Evolutionary conservation across 2,329 filamentous ascomycete species (phyloP), one percentile per base, ranked within the genome.

Genomic region (Hortaea sp.): DNA sequence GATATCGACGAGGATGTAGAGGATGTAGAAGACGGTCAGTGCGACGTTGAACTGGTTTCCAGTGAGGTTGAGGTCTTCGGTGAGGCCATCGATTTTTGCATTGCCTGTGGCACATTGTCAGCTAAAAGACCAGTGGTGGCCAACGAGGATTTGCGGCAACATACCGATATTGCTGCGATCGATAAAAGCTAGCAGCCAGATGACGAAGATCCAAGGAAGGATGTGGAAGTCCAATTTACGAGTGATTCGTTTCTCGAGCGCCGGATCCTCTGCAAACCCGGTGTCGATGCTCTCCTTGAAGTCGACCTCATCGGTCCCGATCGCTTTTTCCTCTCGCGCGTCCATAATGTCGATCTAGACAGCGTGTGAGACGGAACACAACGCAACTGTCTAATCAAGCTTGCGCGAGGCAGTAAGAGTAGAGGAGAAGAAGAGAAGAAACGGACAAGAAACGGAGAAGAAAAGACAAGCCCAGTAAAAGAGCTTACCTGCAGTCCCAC

Each of bases 101-200:
- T 71, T 71, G 32, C 69, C 41, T 40, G 39, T 29, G 6, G 34
- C 31, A 11, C 38, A 5, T 6, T 20, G 35, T 46, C 11, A 43
- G 40, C 28, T 5, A n/a, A 12, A 6, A 29, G 38, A 34, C 31
- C 20, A 20, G 20, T 20, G 20, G 20, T 41, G 12, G 5, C 20
- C 34, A 9, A 45, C 41, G 10, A 39, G 27, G 13, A 6, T 34
- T 6, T 27, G 7, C 11, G 6, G 7, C 7, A 30, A 45, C 53
- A 39, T 39, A 55, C 57, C 56, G 37, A 58, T 59, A 31, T 61
- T 61, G 34, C 55, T 58, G 27, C 69, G 58, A 52, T 72, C 70
- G 47, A 73, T 71, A 59, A 72, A 72, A 6, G 69, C 67, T n/a
- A 72, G 60, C 4, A 72, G 63, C 66, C 68, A 72, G 10, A 73